A percentile compares a stretch with the other conserved stretches of the same genome.
Evolutionary conservation across 2,329 filamentous ascomycete genomes (phyloP).

Genomic region (Orbilia javanica): DNA sequence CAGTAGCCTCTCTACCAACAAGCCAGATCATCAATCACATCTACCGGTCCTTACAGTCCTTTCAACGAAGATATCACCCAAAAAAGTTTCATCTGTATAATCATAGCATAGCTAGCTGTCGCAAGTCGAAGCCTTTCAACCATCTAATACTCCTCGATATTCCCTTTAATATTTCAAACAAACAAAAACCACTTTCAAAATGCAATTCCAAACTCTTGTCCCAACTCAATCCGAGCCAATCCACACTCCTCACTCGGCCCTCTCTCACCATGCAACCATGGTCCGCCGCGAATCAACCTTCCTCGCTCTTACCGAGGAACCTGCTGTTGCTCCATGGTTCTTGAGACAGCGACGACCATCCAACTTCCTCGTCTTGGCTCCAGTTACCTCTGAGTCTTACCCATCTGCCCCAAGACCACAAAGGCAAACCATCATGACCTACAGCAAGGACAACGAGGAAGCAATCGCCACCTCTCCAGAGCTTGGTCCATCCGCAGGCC

Average conservation of each 20-base stretch:
- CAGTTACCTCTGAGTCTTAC: slow-evolving; percentile 72
- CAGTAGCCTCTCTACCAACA: slow-evolving; percentile 36
- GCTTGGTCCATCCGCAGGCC: slow-evolving; percentile 61
- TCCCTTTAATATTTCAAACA: slow-evolving; percentile 8
- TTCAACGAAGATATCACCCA: slow-evolving; percentile 30
- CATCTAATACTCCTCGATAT: slow-evolving; percentile 25
- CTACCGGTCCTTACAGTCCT: slow-evolving; percentile 44
- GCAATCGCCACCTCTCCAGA: slow-evolving; percentile 44
- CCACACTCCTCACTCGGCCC: slow-evolving; percentile 57
- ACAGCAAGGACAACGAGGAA: slow-evolving; percentile 35
- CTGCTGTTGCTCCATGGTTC: slow-evolving; percentile 41
- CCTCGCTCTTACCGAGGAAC: slow-evolving; percentile 56
- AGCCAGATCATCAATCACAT: slow-evolving; percentile 12
- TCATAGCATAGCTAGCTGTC: slow-evolving; percentile 57
- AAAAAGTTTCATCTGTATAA: slow-evolving; percentile 39
- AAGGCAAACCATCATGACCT: slow-evolving; percentile 40
- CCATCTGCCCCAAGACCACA: slow-evolving; percentile 65
- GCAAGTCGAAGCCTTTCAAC: slow-evolving; percentile 48
- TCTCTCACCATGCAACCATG: slow-evolving; percentile 54
- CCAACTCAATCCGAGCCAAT: slow-evolving; percentile 57
- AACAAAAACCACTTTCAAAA: slow-evolving; percentile 46
- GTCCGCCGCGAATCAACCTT: slow-evolving; percentile 55
- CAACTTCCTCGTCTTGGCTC: slow-evolving; percentile 72
- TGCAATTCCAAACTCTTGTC: slow-evolving; percentile 57
- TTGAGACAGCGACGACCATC: slow-evolving; percentile 63